Conservation (phyloP, 805 yeast species). For the Candida berthetii region DNA sequence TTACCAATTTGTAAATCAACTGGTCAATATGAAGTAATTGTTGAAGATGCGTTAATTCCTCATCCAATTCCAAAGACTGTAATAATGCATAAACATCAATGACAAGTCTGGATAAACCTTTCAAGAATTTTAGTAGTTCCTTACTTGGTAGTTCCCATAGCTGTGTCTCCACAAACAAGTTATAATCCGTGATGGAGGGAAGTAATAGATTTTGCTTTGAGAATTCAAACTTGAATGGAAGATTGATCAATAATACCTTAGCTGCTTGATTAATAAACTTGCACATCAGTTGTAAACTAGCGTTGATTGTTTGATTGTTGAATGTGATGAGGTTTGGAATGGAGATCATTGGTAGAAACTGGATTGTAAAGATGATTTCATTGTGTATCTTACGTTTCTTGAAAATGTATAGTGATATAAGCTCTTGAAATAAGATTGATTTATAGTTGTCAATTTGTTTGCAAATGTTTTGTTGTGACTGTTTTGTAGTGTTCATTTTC, state of each 20-base stretch:
- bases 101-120: constrained; percentile 10
- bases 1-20: constrained; percentile 16
- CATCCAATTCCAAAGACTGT: constrained; percentile 7
- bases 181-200: constrained; percentile 1
- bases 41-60: constrained; percentile 2
- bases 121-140: constrained; percentile 8
- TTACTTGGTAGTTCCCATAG: constrained; percentile 9
- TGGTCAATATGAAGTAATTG: constrained; percentile 15
- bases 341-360: constrained; percentile 17
- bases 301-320: constrained; percentile 11
- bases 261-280: constrained; percentile 13
- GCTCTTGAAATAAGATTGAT: constrained; percentile 17
- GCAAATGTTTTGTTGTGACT: constrained; percentile 8
- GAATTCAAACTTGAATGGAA: constrained; percentile 10
- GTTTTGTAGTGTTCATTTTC: constrained; percentile 1
- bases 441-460: constrained; percentile 17
- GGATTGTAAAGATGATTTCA: constrained; percentile 9
- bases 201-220: not conserved
- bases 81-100: constrained; percentile 9
- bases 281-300: constrained; percentile 9
- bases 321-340: constrained; percentile 9
- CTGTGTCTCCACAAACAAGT: constrained; percentile 3
- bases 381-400: constrained; percentile 10
- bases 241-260: constrained; percentile 7
- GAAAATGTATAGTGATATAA: constrained; percentile 13